These are phyloP conservation scores for Oryza officinalis DNA, from an alignment of 176 grass and related monocot genomes.

Conservation along the genomic window DNA sequence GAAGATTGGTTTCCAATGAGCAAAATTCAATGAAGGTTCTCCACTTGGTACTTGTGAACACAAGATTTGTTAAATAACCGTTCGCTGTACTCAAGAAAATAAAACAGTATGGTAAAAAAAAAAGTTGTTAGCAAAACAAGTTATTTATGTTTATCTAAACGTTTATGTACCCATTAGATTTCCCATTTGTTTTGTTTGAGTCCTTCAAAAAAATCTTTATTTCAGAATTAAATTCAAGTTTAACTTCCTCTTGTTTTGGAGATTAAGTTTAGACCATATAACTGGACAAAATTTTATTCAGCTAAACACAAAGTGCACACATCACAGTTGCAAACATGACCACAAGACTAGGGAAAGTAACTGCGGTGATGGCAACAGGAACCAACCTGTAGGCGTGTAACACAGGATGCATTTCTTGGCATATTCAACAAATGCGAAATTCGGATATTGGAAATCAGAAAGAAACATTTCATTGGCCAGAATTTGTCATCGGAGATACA, in stretches of 20 bases:
- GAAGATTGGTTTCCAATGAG: neutral
- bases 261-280: conserved; percentile 15
- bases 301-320: neutral
- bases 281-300: neutral
- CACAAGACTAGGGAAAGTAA: neutral
- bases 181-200: too few relatives aligned
- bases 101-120: too few relatives aligned
- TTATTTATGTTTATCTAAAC: neutral
- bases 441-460: neutral
- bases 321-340: neutral
- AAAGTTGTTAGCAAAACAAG: too few relatives aligned
- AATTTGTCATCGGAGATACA: neutral
- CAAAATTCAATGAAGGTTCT: neutral
- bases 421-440: neutral
- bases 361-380: neutral
- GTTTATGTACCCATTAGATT: neutral
- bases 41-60: neutral
- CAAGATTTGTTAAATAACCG: neutral
- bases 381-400: neutral
- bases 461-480: conserved; percentile 9
- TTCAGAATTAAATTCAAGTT: too few relatives aligned
- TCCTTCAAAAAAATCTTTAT: too few relatives aligned
- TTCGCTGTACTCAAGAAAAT: neutral
- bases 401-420: neutral
- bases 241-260: neutral